Evolutionary conservation across 2,329 filamentous ascomycete species (phyloP), one percentile per base, ranked within the genome.

Genomic region (Simplicillium aogashimaense): DNA sequence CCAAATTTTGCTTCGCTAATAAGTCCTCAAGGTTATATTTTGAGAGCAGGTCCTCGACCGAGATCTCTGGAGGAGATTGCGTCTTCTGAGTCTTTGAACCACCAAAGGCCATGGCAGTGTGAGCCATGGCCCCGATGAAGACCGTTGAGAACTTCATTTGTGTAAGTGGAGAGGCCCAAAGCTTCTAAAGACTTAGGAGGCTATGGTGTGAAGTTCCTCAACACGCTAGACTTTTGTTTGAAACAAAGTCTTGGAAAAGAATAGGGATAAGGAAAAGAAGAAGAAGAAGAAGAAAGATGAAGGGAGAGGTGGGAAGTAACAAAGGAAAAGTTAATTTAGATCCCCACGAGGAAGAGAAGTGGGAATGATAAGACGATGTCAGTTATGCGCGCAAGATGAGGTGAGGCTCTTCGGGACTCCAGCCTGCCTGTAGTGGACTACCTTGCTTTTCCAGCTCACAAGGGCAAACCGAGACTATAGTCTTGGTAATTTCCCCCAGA

Each of bases 1-100:
- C 65, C 28, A 68, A 53, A 39, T 67, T 65, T 48, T 67, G 63
- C 49, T 58, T 67, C 34, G 59, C 59, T 32, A 69, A 50, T 35
- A 64, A 48, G 35, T 61, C 61, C 16, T 64, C 63, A 16, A 68
- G 58, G 14, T 64, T 65, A 48, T 67, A 60, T 48, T 57, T 66
- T 35, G 58, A 58, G 30, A 69, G 50, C 31, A 64, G 49, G 29
- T 61, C 62, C n/a, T 64, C 62, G 16, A 68, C 57, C 10, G 63
- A 55, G 11, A 61, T 40, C 38, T 64, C 62, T 16, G 55, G 53
- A 7, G 50, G 43, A 13, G 55, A 56, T 13, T 46, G 44, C 2
- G 52, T 50, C 17, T 42, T 37, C 16, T 46, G 46, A 20, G 20
- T 25, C 20, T 25, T 25, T 5, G 20, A 25, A 25, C 47, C 51